Conservation (phyloP, 352 stramenopile species). For the Globisporangium parvum region DNA sequence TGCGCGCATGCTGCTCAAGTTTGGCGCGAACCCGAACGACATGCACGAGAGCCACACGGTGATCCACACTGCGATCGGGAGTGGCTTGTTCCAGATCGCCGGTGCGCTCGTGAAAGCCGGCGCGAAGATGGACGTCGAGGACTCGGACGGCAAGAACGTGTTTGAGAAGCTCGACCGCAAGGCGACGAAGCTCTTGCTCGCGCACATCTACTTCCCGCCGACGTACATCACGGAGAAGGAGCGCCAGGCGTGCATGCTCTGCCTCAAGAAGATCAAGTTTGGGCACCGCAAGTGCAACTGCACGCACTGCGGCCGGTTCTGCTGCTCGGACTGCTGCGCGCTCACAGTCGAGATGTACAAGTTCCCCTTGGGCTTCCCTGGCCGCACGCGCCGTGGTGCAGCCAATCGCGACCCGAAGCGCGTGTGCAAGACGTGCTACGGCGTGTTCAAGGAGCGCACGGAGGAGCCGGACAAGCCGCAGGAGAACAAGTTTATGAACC, state of each 20-base stretch:
- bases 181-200: slow-evolving; percentile 61
- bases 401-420: slow-evolving; percentile 60
- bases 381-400: slow-evolving; percentile 58
- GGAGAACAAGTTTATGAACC: slow-evolving; percentile 63
- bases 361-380: slow-evolving; percentile 82
- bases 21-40: slow-evolving; percentile 82
- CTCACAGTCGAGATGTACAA: slow-evolving; percentile 68
- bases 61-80: slow-evolving; percentile 79
- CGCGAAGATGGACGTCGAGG: slow-evolving; percentile 85
- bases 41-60: slow-evolving; percentile 86
- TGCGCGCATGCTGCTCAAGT: slow-evolving; percentile 85
- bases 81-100: slow-evolving; percentile 59
- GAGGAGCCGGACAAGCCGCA: slow-evolving; percentile 56
- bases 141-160: slow-evolving; percentile 76
- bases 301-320: slow-evolving; percentile 77
- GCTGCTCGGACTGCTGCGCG: slow-evolving; percentile 62
- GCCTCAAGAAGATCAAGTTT: slow-evolving; percentile 84
- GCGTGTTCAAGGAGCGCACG: slow-evolving; percentile 78
- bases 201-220: slow-evolving; percentile 84
- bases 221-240: slow-evolving; percentile 87
- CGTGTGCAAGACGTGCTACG: slow-evolving; percentile 85
- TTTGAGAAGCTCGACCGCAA: slow-evolving; percentile 82
- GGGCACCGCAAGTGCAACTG: slow-evolving; percentile 83
- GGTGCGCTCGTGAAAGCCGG: slow-evolving; percentile 74
- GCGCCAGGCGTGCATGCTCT: slow-evolving; percentile 78